Evolutionary conservation across 2,329 filamentous ascomycete genomes (phyloP).

Genomic region (Cercospora beticola): DNA sequence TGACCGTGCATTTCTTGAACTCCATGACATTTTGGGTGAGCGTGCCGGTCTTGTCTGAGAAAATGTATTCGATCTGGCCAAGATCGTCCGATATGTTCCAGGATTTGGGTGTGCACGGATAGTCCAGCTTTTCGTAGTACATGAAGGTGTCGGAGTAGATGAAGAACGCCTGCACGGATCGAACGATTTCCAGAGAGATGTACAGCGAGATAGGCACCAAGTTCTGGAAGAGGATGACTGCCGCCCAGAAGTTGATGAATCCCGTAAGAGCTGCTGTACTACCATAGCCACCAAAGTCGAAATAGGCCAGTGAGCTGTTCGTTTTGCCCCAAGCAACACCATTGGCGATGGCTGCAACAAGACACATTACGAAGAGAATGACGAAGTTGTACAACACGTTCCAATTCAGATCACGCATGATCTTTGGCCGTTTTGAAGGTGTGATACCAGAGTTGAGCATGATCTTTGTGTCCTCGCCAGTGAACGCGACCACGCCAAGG

Average conservation of each 20-base stretch:
- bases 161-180: constrained; percentile 89
- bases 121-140: constrained; percentile 94
- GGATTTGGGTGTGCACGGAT: constrained; percentile 93
- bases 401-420: constrained; percentile 92
- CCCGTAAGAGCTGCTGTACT: constrained; percentile 74
- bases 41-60: constrained; percentile 91
- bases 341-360: constrained; percentile 80
- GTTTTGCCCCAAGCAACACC: constrained; percentile 76
- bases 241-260: constrained; percentile 96
- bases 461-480: constrained; percentile 94
- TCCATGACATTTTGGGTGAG: constrained; percentile 95
- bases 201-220: constrained; percentile 98
- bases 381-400: constrained; percentile 97
- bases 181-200: constrained; percentile 93
- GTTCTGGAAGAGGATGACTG: constrained; percentile 93
- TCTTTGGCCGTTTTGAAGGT: constrained; percentile 86
- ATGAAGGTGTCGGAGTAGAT: constrained; percentile 95
- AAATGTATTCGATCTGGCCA: constrained; percentile 98
- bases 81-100: constrained; percentile 99
- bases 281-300: constrained; percentile 75
- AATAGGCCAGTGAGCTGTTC: constrained; percentile 73
- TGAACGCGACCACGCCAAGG: constrained; percentile 88
- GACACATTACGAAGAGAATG: constrained; percentile 84
- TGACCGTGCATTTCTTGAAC: constrained; percentile 97
- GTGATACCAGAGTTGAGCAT: constrained; percentile 98